Evolutionary conservation across 345 rosid species (phyloP).

Genomic region (Tarenaya hassleriana): DNA sequence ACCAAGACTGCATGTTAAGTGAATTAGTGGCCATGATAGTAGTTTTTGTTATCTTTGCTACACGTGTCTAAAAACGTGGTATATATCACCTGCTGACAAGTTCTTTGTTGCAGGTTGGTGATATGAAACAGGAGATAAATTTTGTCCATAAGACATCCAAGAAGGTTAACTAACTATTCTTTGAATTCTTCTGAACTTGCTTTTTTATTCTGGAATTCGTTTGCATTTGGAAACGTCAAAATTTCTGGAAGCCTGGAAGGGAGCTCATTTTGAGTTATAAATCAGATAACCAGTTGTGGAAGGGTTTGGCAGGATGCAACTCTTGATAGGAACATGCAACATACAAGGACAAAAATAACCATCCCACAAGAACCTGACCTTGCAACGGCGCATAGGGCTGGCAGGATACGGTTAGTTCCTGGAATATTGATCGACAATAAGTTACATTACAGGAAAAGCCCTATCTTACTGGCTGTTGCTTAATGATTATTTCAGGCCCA

Average conservation of each 20-base stretch:
- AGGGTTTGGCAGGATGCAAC: slow-evolving; percentile 46
- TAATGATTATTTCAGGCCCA: slow-evolving; percentile 52
- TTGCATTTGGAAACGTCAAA: not conserved
- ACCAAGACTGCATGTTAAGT: slow-evolving; percentile 4
- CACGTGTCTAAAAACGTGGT: too few relatives aligned
- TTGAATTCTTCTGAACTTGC: slow-evolving; percentile 8
- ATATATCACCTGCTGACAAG: slow-evolving; percentile 6
- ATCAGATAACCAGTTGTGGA: not conserved
- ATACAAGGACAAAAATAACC: slow-evolving; percentile 52
- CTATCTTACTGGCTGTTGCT: slow-evolving; percentile 4
- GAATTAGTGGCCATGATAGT: not conserved
- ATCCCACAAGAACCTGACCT: slow-evolving; percentile 89
- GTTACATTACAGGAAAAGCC: not conserved
- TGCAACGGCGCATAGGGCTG: slow-evolving; percentile 80
- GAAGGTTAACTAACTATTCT: slow-evolving; percentile 40
- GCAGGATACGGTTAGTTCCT: slow-evolving; percentile 54
- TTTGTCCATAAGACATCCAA: slow-evolving; percentile 78
- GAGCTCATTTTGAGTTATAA: slow-evolving; percentile 4
- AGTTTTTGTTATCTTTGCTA: slow-evolving; percentile 14
- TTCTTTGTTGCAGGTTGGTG: slow-evolving; percentile 48
- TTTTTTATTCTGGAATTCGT: not conserved
- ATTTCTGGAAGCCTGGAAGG: not conserved
- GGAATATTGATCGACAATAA: slow-evolving; percentile 13
- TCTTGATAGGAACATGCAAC: slow-evolving; percentile 34
- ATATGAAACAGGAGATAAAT: slow-evolving; percentile 49